phyloP scores from a whole-genome alignment of 768 basidiomycete species.

The Lentinula aciculospora region DNA sequence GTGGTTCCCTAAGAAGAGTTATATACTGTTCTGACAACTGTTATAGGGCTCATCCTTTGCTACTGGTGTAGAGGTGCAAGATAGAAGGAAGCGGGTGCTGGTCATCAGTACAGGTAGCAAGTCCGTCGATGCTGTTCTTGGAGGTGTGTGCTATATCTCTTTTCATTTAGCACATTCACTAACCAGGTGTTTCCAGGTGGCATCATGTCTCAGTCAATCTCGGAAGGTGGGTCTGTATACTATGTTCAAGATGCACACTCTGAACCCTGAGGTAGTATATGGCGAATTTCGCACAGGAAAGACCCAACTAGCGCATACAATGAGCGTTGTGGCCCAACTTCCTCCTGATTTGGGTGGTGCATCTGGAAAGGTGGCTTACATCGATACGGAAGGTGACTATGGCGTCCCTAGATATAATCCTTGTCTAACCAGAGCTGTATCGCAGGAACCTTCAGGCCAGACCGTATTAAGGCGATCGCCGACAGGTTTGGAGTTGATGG shows the following conservation, averaged over 20 bases:
- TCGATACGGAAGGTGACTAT: constrained; percentile 74
- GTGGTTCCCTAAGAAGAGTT: constrained; percentile 10
- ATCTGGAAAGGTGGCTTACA: constrained; percentile 89
- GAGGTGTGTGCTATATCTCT: constrained; percentile 43
- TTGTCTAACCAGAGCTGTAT: constrained; percentile 15
- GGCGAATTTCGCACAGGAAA: constrained; percentile 96
- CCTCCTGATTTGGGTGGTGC: constrained; percentile 89
- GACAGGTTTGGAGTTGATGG: constrained; percentile 93
- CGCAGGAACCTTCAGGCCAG: constrained; percentile 89
- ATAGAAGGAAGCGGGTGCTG: constrained; percentile 74
- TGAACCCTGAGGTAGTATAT: constrained; percentile 52
- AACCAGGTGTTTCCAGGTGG: constrained; percentile 50
- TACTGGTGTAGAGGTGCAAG: constrained; percentile 88
- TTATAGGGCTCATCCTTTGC: constrained; percentile 83
- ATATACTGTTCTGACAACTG: background rate
- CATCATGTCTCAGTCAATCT: constrained; percentile 88
- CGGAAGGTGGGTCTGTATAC: constrained; percentile 54
- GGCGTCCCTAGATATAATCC: background rate
- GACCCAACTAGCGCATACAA: constrained; percentile 93
- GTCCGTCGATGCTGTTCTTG: constrained; percentile 81
- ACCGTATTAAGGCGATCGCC: constrained; percentile 86
- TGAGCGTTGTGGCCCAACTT: constrained; percentile 87
- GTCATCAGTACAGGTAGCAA: constrained; percentile 92
- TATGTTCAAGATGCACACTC: background rate
- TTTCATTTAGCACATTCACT: background rate